A percentile compares a stretch with the other conserved stretches of the same genome.
These are phyloP conservation scores for Sporothrix pseudoabietina DNA, from an alignment of 2,329 filamentous ascomycete genomes.

Conservation along the genomic window DNA sequence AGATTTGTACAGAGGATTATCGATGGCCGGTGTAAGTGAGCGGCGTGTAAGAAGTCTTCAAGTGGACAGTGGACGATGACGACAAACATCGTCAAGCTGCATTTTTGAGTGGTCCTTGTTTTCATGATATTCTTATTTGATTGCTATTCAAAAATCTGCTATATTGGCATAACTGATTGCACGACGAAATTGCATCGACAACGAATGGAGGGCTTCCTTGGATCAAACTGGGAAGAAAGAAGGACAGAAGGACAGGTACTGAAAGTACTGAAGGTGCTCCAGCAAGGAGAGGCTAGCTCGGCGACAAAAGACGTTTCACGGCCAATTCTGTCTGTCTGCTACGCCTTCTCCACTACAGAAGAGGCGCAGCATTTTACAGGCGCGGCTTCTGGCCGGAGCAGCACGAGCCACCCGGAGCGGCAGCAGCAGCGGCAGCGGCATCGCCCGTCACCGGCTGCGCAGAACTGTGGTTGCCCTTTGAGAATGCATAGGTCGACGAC, in stretches of 20 bases:
- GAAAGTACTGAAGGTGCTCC: neutral
- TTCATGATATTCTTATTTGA: neutral
- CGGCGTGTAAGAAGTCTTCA: neutral
- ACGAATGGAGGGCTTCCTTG: conserved; percentile 19
- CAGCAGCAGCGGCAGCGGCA: neutral
- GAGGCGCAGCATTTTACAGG: conserved; percentile 24
- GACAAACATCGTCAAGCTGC: neutral
- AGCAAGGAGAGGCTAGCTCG: neutral
- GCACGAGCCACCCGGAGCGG: conserved; percentile 18
- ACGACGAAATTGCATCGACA: neutral
- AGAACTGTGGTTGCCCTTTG: conserved; percentile 25
- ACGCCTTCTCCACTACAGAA: neutral
- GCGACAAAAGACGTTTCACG: conserved; percentile 10
- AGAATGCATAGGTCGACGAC: conserved; percentile 31
- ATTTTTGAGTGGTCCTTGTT: no score
- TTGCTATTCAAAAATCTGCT: neutral
- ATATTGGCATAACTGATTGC: neutral
- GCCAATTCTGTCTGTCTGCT: neutral
- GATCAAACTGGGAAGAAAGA: conserved; percentile 28
- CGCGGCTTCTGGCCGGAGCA: conserved; percentile 28
- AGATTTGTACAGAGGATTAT: neutral
- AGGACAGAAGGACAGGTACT: neutral
- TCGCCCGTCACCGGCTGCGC: neutral
- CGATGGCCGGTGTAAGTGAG: neutral
- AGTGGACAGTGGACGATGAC: neutral